Conservation (phyloP, 2,329 filamentous ascomycete species). For the Fusarium incarnatum region DNA sequence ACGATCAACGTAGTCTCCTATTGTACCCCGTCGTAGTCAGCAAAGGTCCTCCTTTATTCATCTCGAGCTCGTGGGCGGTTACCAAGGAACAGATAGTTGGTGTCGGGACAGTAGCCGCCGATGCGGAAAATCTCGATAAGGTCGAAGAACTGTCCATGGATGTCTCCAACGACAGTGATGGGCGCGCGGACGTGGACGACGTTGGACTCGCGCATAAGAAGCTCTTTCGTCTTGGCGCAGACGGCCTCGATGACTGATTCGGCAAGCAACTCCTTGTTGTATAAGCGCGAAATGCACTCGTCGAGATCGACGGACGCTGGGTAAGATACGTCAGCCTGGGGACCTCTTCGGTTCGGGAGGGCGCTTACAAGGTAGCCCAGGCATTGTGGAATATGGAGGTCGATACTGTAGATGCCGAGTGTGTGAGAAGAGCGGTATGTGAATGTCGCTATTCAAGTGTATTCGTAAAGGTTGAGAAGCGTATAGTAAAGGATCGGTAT, state of each 20-base stretch:
- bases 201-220: slow-evolving; percentile 99
- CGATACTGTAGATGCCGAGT: slow-evolving; percentile 8
- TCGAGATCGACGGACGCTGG: slow-evolving; percentile 95
- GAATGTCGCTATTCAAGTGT: slow-evolving; percentile 14
- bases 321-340: slow-evolving; percentile 29
- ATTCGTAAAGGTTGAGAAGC: slow-evolving; percentile 18
- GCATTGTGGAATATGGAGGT: slow-evolving; percentile 57
- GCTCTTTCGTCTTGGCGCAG: slow-evolving; percentile 98
- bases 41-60: neutral
- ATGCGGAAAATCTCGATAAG: slow-evolving; percentile 99
- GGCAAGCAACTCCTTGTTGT: slow-evolving; percentile 95
- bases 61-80: slow-evolving; percentile 35
- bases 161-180: slow-evolving; percentile 97
- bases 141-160: slow-evolving; percentile 99
- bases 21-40: slow-evolving; percentile 21
- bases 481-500: slow-evolving; percentile 56
- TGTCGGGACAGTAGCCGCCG: slow-evolving; percentile 95
- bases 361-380: slow-evolving; percentile 66
- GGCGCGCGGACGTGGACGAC: slow-evolving; percentile 96
- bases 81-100: slow-evolving; percentile 98
- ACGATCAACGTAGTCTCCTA: slow-evolving; percentile 97
- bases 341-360: slow-evolving; percentile 7
- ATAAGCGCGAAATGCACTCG: slow-evolving; percentile 96
- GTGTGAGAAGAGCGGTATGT: neutral
- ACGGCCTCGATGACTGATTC: slow-evolving; percentile 99